Base-by-base conservation (phyloP, 495 filamentous ascomycete genomes). In the Penicillium coprophilum region DNA sequence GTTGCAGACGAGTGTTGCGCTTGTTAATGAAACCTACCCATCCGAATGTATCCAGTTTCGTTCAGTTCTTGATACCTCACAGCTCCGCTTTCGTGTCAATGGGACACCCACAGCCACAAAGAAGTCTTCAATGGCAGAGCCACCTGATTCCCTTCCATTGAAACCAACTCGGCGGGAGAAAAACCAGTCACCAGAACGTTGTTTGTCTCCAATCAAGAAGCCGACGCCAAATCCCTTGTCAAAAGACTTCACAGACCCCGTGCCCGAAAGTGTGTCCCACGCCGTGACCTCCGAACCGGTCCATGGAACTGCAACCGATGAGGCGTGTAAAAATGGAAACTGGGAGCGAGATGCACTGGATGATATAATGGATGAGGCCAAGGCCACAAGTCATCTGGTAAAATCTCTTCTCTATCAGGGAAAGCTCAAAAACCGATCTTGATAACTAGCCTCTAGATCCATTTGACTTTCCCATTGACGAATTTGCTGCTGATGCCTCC, bases 1-100 rank as follows among this genome's bases (percentile, higher is more conserved):
- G 24, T 39, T 17, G 10, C 27, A 87, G 84, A 54, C 70, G 8
- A 62, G 71, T 6, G 63, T 87, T 15, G 65, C 70, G 40, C 48
- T 93, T 0, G 91, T 96, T 15, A 88, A 91, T 55, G 90, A 94
- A 49, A 71, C 75, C 3, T 98, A 91, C 63, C 84, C 89, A 4
- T 70, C 90, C 0, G 90, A 97, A 13, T 97, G 92, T 52, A 83
- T 94, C 32, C 72, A 76, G 28, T 87, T 80, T 54, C 70, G 75
- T 2, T 65, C 74, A 0, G 55, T 94, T 0, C 64, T 92, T 4
- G 81, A 85, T 56, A 72, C 83, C 4, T 66, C 70, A 2, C 85
- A 90, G 47, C 46, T 53, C 3, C 78, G 79, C 9, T 96, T 93
- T 63, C 73, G 70, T 41, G 74, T 92, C 13, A 58, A 71, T 12